Conservation (phyloP, 108 stramenopile genomes). For the Chaetoceros tenuissimus region DNA sequence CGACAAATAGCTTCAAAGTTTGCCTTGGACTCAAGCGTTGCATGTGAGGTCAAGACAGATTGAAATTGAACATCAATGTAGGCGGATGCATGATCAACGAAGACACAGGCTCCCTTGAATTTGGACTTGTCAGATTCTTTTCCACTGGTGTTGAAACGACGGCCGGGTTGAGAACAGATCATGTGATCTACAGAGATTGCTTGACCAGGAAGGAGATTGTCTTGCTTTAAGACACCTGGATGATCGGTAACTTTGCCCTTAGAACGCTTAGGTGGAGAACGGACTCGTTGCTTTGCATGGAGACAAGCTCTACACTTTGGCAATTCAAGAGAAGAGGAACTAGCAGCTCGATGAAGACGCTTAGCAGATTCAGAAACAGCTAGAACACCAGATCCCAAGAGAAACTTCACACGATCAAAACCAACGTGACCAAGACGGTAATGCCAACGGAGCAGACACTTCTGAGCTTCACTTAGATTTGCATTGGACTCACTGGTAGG, state of each 20-base stretch:
- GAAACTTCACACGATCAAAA: not conserved
- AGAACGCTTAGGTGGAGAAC: not conserved
- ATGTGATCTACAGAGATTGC: conserved; percentile 31
- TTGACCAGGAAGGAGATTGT: conserved; percentile 22
- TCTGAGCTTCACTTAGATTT: not conserved
- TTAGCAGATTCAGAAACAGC: not conserved
- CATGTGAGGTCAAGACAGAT: not conserved
- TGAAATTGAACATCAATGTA: not conserved
- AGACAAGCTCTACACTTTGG: not conserved
- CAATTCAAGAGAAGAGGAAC: not conserved
- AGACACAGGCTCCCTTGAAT: conserved; percentile 21
- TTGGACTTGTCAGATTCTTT: conserved; percentile 6
- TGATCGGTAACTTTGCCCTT: not conserved
- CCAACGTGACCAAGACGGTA: not conserved
- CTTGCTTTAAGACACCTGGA: not conserved
- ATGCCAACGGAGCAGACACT: not conserved
- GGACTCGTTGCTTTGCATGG: not conserved
- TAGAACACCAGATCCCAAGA: not conserved
- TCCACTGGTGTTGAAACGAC: conserved; percentile 14
- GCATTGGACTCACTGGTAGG: not conserved
- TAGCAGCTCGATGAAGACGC: conserved; percentile 1
- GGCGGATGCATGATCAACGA: conserved; percentile 19
- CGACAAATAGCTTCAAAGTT: not conserved
- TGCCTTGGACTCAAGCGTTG: conserved; percentile 1
- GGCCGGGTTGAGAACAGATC: conserved; percentile 12